Evolutionary conservation across 2,329 filamentous ascomycete species (phyloP), one percentile per base, ranked within the genome.

Genomic region (Alternaria brassicicola): DNA sequence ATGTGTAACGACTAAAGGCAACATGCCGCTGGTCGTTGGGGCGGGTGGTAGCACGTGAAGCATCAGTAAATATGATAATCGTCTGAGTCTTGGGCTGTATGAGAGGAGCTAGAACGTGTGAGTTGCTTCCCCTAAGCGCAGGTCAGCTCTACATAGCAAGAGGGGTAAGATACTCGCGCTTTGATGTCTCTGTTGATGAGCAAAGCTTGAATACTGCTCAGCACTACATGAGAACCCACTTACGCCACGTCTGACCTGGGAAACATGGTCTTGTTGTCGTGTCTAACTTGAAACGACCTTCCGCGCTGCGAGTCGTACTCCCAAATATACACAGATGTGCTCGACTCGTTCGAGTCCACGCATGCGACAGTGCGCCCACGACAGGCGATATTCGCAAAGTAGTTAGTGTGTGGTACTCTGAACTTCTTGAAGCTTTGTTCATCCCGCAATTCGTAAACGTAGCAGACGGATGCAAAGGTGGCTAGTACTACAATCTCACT

Each of bases 321-420:
- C 73, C 73, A 76, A 13, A 73, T 61, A 43, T 70, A 76, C 1
- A 75, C 59, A 2, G 59, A 41, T 19, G 52, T 50, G 17, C n/a
- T n/a, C 54, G 13, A 0, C 58, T 54, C 1, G 43, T 9, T 10
- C 50, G 17, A 15, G 31, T 47, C 62, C 35, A 62, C 63, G 46
- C 71, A 74, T 6, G 66, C 68, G 26, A 75, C 57, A 2, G 56
- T 71, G 6, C 64, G 64, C 4, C 47, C 63, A 13, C 69, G 66
- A 54, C 69, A 70, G 12, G 57, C 49, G 1, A 71, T 12, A 6
- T 48, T 39, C 2, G 46, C 12, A 25, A 57, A 55, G 30, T 64
- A 54, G 1, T 7, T 26, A 4, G 19, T 9, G 19, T 36, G 55
- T 10, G 61, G 52, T 4, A 73, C 53, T 21, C 55, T 69, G 57